phyloP scores from a whole-genome alignment of 192 early-diverging fungal species.

The Coemansia sp. region DNA sequence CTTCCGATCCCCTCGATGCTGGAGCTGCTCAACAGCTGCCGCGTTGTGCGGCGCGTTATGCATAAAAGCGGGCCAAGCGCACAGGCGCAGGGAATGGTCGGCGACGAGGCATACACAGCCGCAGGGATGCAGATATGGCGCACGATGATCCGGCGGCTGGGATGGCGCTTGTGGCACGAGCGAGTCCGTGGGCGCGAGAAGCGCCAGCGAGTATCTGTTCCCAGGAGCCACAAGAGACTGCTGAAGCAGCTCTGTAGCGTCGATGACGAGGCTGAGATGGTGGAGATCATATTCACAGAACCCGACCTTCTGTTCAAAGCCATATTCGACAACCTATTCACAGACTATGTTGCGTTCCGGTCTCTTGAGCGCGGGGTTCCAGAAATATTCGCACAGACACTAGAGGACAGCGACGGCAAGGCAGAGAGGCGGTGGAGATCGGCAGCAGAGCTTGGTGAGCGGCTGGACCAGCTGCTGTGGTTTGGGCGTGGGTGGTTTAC shows the following conservation, averaged over 20 bases:
- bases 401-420: background rate
- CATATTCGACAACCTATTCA: slow-evolving; percentile 27
- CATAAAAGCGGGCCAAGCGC: slow-evolving; percentile 18
- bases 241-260: slow-evolving; percentile 33
- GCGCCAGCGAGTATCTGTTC: slow-evolving; percentile 22
- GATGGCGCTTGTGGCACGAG: slow-evolving; percentile 39
- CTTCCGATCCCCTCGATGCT: slow-evolving; percentile 34
- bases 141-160: slow-evolving; percentile 34
- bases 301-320: slow-evolving; percentile 53
- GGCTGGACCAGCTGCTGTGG: slow-evolving; percentile 54
- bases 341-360: slow-evolving; percentile 29
- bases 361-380: slow-evolving; percentile 12
- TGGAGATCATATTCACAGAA: slow-evolving; percentile 22
- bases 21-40: slow-evolving; percentile 35
- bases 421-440: background rate
- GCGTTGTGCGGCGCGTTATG: slow-evolving; percentile 39
- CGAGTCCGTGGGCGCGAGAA: slow-evolving; percentile 28
- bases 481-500: slow-evolving; percentile 34
- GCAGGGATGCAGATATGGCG: slow-evolving; percentile 40
- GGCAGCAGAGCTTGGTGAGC: slow-evolving; percentile 26
- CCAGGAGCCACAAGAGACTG: slow-evolving; percentile 28
- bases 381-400: background rate
- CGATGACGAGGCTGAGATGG: slow-evolving; percentile 20
- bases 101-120: slow-evolving; percentile 27
- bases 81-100: slow-evolving; percentile 5